These are phyloP conservation scores for Rhynchospora pubera DNA, from an alignment of 176 grass and related monocot species.

Conservation along the genomic window DNA sequence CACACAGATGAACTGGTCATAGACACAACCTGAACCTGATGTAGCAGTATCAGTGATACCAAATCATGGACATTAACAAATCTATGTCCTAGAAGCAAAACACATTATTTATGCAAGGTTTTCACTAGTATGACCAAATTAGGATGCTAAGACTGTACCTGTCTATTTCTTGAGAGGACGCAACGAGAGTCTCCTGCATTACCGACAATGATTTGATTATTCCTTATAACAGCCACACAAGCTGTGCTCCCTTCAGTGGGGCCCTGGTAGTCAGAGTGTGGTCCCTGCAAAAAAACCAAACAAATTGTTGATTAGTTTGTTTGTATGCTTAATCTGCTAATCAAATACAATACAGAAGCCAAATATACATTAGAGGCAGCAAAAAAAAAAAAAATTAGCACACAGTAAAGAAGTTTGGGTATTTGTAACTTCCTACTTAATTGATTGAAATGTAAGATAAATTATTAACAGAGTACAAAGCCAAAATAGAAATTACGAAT, in stretches of 20 bases:
- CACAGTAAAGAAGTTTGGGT: background rate
- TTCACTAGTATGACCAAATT: background rate
- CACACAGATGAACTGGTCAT: background rate
- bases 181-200: constrained; percentile 97
- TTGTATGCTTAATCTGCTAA: background rate
- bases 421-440: background rate
- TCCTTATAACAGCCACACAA: constrained; percentile 86
- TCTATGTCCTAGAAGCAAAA: background rate
- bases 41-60: background rate
- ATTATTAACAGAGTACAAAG: background rate
- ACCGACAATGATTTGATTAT: constrained; percentile 70
- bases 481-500: constrained; percentile 8
- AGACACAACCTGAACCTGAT: background rate
- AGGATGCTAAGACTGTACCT: constrained; percentile 36
- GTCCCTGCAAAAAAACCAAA: constrained; percentile 42
- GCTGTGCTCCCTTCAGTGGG: constrained; percentile 80
- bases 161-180: constrained; percentile 81
- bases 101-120: background rate
- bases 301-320: background rate
- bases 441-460: background rate
- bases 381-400: background rate
- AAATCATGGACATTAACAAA: background rate
- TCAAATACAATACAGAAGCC: background rate
- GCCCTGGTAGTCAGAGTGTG: constrained; percentile 82
- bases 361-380: background rate